Evolutionary conservation across 2,329 filamentous ascomycete genomes (phyloP), one percentile per base, ranked within the genome.

Genomic region (Colletotrichum sp.): DNA sequence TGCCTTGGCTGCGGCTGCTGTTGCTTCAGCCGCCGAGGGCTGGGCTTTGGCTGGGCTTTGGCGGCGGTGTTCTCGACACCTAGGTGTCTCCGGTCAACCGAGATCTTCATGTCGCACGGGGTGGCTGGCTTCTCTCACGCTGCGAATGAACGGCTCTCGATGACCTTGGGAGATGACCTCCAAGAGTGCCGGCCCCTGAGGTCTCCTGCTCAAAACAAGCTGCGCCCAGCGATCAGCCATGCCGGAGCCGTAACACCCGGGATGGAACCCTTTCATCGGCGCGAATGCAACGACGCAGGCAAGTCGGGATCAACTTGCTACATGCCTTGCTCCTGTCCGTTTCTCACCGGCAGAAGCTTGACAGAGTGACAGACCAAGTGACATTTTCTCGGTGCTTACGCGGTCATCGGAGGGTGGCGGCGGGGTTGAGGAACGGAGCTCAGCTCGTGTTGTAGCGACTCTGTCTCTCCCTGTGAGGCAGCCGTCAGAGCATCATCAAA

Each of bases 191-290:
- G 60, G 36, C 70, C 30, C 26, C 57, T 55, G 43, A 58, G 71
- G 21, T 68, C 48, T 73, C 70, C 57, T 10, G 34, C 38, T 13
- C 32, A 67, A 52, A 30, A 65, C 64, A 55, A 73, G 64, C 64
- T 75, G 70, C 70, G 70, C 64, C 73, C 58, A 65, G 64, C 64
- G 70, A 75, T 73, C 64, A 73, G 70, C 70, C 38, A 68, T 75
- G 58, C 70, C 58, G 64, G 58, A 67, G 73, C 43, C 55, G 73
- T 64, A 30, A 57, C 73, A 67, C 43, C 57, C 32, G 58, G 57
- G 64, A 73, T 73, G 70, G 70, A 65, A 48, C 72, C 68, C 57
- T 73, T 43, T n/a, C 28, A 48, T 21, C 38, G 64, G 64, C 34
- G 64, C 64, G 57, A 63, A 32, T 67, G 69, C 63, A 34, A 72